Evolutionary conservation across 2,329 filamentous ascomycete species (phyloP), one percentile per base, ranked within the genome.

Genomic region (Pestalotiopsis sp.): DNA sequence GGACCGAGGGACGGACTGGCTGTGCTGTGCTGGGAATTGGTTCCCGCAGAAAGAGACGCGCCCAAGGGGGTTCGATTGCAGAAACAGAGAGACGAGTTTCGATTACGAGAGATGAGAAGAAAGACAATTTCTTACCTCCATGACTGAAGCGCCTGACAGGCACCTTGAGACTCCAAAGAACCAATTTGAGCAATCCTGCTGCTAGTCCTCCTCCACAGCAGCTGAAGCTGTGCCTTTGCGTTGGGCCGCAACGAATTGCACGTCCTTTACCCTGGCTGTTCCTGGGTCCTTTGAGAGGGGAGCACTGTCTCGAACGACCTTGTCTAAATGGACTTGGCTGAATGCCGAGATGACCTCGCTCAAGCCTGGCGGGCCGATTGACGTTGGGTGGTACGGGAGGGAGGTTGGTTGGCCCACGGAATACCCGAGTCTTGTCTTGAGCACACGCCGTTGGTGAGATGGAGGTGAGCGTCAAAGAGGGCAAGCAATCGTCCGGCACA

Each of bases 121-220:
- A 70, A 20, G 72, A 70, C n/a, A 27, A 27, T 75, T 72, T 75
- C 74, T 75, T 71, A 75, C 74, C 73, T 75, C 74, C 74, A 75
- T 75, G 63, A 40, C 36, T 40, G 57, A 20, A 17, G 23, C 23
- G 23, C 23, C 23, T 59, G 9, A 14, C 23, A 59, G 25, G 23
- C 23, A 3, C 56, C 57, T 27, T 27, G 6, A 4, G 27, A 59
- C 20, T 23, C 13, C 23, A 27, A 13, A 27, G 7, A n/a, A n/a
- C 6, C 17, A 9, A n/a, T n/a, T 36, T 20, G n/a, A 36, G 59
- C 3, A 36, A 20, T 40, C n/a, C 59, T 62, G 59, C 36, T 41
- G 13, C 9, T 14, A 36, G 27, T 20, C 36, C 31, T 36, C 56
- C 56, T 62, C 59, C 27, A 62, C 59, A 7, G 36, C 59, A 62